phyloP scores from a whole-genome alignment of 2,329 filamentous ascomycete species.

The Eurotiales sp. region DNA sequence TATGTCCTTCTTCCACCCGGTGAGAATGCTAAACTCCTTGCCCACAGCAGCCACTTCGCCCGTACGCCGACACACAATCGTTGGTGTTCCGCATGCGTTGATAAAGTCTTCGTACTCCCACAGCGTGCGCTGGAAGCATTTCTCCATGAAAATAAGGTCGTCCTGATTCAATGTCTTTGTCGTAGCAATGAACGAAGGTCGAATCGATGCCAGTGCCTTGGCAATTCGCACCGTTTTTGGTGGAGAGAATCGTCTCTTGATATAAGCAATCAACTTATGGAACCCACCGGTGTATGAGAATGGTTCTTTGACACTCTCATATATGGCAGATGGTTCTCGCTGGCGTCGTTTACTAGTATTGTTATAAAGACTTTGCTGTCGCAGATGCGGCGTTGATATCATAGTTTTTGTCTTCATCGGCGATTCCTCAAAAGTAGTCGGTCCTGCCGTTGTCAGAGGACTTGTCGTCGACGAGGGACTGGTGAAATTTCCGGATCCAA shows the following conservation, averaged over 20 bases:
- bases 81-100: constrained; percentile 81
- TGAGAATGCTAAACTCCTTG: constrained; percentile 94
- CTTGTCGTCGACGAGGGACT: constrained; percentile 58
- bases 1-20: constrained; percentile 89
- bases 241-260: constrained; percentile 72
- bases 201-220: constrained; percentile 81
- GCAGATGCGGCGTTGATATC: constrained; percentile 43
- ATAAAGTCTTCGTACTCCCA: constrained; percentile 94
- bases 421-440: constrained; percentile 24
- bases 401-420: constrained; percentile 31
- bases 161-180: constrained; percentile 83
- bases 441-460: constrained; percentile 46
- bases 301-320: constrained; percentile 82
- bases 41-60: constrained; percentile 94
- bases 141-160: constrained; percentile 96
- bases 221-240: constrained; percentile 79
- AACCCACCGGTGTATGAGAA: constrained; percentile 90
- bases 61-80: constrained; percentile 84
- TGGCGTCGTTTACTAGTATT: constrained; percentile 46
- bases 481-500: constrained; percentile 53
- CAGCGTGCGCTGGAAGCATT: constrained; percentile 87
- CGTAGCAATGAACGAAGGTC: constrained; percentile 88
- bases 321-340: constrained; percentile 77
- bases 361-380: constrained; percentile 33
- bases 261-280: constrained; percentile 77